Evolutionary conservation across 2,329 filamentous ascomycete genomes (phyloP).

Genomic region (Cercospora sp.): DNA sequence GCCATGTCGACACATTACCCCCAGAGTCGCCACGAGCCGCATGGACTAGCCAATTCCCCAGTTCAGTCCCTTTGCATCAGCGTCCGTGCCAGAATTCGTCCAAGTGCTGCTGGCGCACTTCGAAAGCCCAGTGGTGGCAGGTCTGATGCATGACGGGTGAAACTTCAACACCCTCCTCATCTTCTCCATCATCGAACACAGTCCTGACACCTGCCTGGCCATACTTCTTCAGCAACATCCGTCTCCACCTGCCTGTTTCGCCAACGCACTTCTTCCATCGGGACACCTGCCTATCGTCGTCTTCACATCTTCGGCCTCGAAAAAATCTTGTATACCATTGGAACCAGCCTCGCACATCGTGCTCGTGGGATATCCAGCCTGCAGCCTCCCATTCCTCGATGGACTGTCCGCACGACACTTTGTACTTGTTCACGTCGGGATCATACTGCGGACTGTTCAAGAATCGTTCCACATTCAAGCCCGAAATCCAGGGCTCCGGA

Average conservation of each 20-base stretch:
- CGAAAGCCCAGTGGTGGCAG: constrained; percentile 58
- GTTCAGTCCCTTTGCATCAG: neutral
- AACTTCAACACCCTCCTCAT: constrained; percentile 47
- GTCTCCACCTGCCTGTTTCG: constrained; percentile 52
- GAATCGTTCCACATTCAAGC: constrained; percentile 43
- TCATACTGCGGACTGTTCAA: constrained; percentile 48
- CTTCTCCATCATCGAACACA: constrained; percentile 49
- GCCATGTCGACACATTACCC: neutral
- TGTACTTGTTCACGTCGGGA: constrained; percentile 54
- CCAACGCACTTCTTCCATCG: constrained; percentile 57
- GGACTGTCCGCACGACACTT: constrained; percentile 54
- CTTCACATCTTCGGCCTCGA: constrained; percentile 51
- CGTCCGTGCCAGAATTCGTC: constrained; percentile 49
- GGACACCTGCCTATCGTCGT: constrained; percentile 54
- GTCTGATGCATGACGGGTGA: constrained; percentile 60
- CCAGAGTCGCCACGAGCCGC: neutral
- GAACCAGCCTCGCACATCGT: constrained; percentile 58
- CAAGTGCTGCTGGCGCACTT: constrained; percentile 52
- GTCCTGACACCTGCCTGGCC: constrained; percentile 49
- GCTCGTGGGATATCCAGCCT: constrained; percentile 57
- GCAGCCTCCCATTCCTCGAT: constrained; percentile 58
- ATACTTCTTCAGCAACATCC: constrained; percentile 56
- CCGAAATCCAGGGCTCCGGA: constrained; percentile 47
- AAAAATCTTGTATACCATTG: constrained; percentile 59
- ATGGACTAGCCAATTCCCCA: neutral